Base-by-base conservation (phyloP, 75 land plant genomes). In the Sequoia sempervirens region DNA sequence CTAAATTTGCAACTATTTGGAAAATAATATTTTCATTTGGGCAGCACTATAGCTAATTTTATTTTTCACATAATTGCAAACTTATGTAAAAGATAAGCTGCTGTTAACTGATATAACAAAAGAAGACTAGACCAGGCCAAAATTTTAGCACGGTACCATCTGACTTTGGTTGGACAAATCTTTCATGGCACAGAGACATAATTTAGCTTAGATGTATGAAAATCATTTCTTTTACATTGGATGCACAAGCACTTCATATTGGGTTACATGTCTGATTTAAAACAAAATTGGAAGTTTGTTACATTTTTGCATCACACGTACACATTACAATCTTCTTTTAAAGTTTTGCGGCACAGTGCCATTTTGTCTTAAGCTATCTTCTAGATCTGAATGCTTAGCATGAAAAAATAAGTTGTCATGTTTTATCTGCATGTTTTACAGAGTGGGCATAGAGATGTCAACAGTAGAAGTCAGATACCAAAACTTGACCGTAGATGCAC, bases 401-500 rank as follows among this genome's bases (percentile, higher is more conserved):
- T 50, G 1, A 0, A n/a, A 8, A 66, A 26, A 23, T 10, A 66
- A 66, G 30, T 26, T 23, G 2, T 66, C 28, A 66, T 18, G 30
- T 23, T 66, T 66, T 28, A 66, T 66, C 30, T 66, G 70, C 4
- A 26, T 23, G n/a, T 1, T 66, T 18, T 83, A 78, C 78, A 93
- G 95, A 80, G 97, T 91, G 32, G 91, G 88, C 15, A 87, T 95
- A 78, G 83, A 94, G 76, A 68, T 91, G 52, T 93, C 97, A 4
- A 92, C 92, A 10, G 86, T 94, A 36, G 94, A 95, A 82, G 93
- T 95, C 75, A 83, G 93, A 69, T 95, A 87, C 56, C 85, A 91
- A 26, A 90, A 94, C 61, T 83, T 95, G 41, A 83, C 73, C 13
- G 88, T 94, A 14, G 94, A 95, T 83, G 94, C 96, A 46, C 83